Base-by-base conservation (phyloP, 108 stramenopile species). In the Nitzschia palea region DNA sequence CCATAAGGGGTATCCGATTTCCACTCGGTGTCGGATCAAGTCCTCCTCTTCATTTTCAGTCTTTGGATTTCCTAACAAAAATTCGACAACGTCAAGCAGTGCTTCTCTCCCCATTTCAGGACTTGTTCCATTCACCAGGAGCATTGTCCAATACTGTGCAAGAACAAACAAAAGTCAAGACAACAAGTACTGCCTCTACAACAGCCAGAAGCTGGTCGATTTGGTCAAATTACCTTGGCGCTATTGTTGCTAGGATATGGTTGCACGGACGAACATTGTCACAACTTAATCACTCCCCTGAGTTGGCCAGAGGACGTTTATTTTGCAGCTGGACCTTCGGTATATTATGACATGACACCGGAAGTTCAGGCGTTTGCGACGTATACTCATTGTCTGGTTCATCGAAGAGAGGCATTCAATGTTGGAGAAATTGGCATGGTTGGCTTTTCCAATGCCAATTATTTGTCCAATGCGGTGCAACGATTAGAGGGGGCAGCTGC, bases 371-470 rank as follows among this genome's bases (percentile, higher is more conserved):
- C 52, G 12, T 53, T 44, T 29, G 78, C 82, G 5, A 51, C 65
- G 12, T 83, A 79, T 51, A 60, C 60, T 18, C 82, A 83, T 70
- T 55, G 70, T 12, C 34, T 83, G 26, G 75, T 79, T 17, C 82
- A 83, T 58, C 74, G 82, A 1, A 51, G 61, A 27, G 82, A 83
- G 45, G 82, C 53, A 0, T 73, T 40, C 29, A 44, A 72, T 45
- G 25, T 48, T 15, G 75, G 78, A 25, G 82, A 83, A 44, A 69
- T 75, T 69, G 82, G 78, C 1, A 83, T 79, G 78, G 70, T 70
- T 14, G 82, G 82, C 43, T n/a, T 67, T 31, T 14, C 30, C 37
- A 83, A 83, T 61, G 78, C 78, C 22, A 73, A 79, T 32, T 83
- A 73, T 53, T 83, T 78, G 82, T 29, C 65, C 1, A 67, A 42